Conservation (phyloP, 345 rosid species). For the Noccaea bulbosa region DNA sequence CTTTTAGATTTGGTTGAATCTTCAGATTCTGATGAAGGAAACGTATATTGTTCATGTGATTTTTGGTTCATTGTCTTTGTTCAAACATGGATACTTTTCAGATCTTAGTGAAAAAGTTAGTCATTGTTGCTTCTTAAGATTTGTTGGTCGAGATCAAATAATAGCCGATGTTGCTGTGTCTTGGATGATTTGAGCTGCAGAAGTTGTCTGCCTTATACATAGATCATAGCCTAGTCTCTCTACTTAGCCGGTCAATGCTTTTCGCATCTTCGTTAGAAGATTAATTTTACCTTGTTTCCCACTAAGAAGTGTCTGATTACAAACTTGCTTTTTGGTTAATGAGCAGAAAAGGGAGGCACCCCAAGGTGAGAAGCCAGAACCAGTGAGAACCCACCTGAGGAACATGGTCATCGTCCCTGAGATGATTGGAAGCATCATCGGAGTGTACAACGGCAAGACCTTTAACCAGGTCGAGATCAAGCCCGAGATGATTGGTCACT, state of each 20-base stretch:
- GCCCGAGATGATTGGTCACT: slow-evolving; percentile 94
- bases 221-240: too few species aligned
- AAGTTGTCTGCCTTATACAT: too few species aligned
- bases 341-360: slow-evolving; percentile 91
- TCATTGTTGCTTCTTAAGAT: too few species aligned
- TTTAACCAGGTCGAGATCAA: slow-evolving; percentile 96
- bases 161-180: too few species aligned
- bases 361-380: slow-evolving; percentile 94
- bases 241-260: too few species aligned
- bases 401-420: slow-evolving; percentile 97
- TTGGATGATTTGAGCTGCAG: too few species aligned
- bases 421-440: slow-evolving; percentile 94
- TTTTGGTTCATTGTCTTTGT: too few species aligned
- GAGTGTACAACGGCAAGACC: slow-evolving; percentile 94
- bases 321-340: neutral
- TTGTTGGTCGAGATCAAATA: too few species aligned
- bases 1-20: too few species aligned
- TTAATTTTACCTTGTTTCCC: neutral
- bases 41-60: neutral
- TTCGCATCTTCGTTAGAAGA: too few species aligned
- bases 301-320: neutral
- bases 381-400: slow-evolving; percentile 85
- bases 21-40: neutral
- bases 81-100: too few species aligned
- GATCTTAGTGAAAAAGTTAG: too few species aligned